Percentiles rank a stretch among this genome's conserved stretches.
phyloP scores from a whole-genome alignment of 2,329 filamentous ascomycete genomes.

The Fonsecaea pugnacius region DNA sequence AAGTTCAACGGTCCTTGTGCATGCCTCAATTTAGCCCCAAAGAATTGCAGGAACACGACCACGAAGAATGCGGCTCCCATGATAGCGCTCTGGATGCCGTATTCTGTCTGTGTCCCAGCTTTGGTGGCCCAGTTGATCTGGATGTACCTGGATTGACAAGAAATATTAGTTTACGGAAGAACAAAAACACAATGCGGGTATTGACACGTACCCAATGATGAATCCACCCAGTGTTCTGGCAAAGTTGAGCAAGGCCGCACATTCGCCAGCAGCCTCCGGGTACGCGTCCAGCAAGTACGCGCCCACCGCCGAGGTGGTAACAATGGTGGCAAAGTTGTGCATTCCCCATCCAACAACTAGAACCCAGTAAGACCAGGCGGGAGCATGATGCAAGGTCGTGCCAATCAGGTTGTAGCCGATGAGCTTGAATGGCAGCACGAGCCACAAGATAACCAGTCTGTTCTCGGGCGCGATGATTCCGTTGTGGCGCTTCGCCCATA shows the following conservation, averaged over 20 bases:
- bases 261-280: constrained; percentile 57
- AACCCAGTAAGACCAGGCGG: constrained; percentile 50
- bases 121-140: constrained; percentile 56
- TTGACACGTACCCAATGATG: constrained; percentile 43
- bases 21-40: constrained; percentile 44
- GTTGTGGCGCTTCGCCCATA: constrained; percentile 53
- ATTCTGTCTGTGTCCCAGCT: constrained; percentile 49
- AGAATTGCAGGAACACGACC: constrained; percentile 43
- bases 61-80: constrained; percentile 44
- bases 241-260: constrained; percentile 57
- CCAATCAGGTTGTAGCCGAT: constrained; percentile 43
- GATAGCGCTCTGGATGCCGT: constrained; percentile 53
- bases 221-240: constrained; percentile 53
- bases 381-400: constrained; percentile 32
- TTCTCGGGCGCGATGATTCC: constrained; percentile 61
- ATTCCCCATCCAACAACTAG: constrained; percentile 55
- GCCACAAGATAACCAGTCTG: constrained; percentile 55
- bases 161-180: not conserved
- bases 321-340: constrained; percentile 61
- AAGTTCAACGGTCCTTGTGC: constrained; percentile 45
- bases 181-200: not conserved
- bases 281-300: constrained; percentile 60
- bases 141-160: constrained; percentile 8
- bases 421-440: constrained; percentile 54
- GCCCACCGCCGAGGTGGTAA: constrained; percentile 56